Base-by-base conservation (phyloP, 2,329 filamentous ascomycete species). In the Colletotrichum sp. region DNA sequence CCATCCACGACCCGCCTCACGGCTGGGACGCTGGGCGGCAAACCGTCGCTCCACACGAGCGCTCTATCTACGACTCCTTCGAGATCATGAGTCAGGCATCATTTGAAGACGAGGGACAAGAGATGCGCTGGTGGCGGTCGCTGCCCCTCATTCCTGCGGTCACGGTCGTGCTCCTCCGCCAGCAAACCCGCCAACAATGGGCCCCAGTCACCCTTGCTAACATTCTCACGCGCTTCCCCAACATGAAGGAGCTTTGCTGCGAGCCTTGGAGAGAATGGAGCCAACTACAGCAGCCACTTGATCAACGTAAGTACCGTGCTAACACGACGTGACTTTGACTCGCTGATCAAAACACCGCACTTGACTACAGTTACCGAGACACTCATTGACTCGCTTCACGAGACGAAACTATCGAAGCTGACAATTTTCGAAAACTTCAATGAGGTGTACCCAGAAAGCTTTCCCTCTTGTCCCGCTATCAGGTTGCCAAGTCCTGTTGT, bases 241-340 rank as follows among this genome's bases (percentile, higher is more conserved):
- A 80, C 70, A 72, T 87, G 66, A 79, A 82, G 77, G 82, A 86
- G 76, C 77, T 86, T 77, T 80, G 81, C 68, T 85, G 84, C 77
- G 83, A 85, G 77, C 84, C 83, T 67, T 86, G 84, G 83, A 83
- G 81, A 76, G 82, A 84, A 77, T 83, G 78, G 79, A 15, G 4
- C 70, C 48, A 0, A 10, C 71, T 79, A 10, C 65, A 82, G 69
- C 8, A 0, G 30, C 69, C 69, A 4, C 82, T 81, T 10, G 83
- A 84, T 78, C 18, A 76, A 79, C 26, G 82, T 79, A 77, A 82
- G 80, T 84, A 15, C 78, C 69, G 21, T 58, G 28, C 67, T 36
- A 21, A 48, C 58, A 76, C 55, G 71, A 70, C 62, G 61, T 70
- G 76, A 43, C 66, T 67, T 55, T 36, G 68, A 75, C 74, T 70